phyloP scores from a whole-genome alignment of 257 asterid species.

The Fraxinus cuspidata region DNA sequence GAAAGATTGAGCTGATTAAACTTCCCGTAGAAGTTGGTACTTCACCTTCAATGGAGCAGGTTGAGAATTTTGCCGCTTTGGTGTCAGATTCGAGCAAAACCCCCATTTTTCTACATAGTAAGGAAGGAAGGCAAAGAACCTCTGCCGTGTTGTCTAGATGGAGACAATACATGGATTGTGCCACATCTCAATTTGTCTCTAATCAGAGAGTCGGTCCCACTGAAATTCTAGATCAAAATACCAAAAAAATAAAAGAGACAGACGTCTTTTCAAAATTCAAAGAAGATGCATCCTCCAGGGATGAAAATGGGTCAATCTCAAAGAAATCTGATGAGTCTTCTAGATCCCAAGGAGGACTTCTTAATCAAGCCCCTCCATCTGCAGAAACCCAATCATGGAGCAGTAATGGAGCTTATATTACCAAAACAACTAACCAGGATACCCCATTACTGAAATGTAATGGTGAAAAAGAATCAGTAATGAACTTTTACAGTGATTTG shows the following conservation, averaged over 20 bases:
- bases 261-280: slow-evolving; percentile 26
- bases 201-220: slow-evolving; percentile 34
- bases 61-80: slow-evolving; percentile 62
- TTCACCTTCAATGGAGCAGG: slow-evolving; percentile 77
- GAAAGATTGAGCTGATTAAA: slow-evolving; percentile 64
- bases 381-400: slow-evolving; percentile 27
- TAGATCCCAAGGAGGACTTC: slow-evolving; percentile 31
- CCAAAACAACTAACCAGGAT: slow-evolving; percentile 27
- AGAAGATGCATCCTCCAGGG: slow-evolving; percentile 33
- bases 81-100: slow-evolving; percentile 65
- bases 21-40: slow-evolving; percentile 90
- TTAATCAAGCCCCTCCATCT: slow-evolving; percentile 36
- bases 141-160: slow-evolving; percentile 87
- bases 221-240: slow-evolving; percentile 35
- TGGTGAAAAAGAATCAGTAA: slow-evolving; percentile 33
- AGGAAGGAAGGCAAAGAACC: slow-evolving; percentile 92
- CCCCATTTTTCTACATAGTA: slow-evolving; percentile 83
- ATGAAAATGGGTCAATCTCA: slow-evolving; percentile 38
- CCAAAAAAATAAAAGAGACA: slow-evolving; percentile 40
- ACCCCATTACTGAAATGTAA: slow-evolving; percentile 27
- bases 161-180: slow-evolving; percentile 72
- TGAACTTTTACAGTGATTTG: slow-evolving; percentile 40
- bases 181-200: slow-evolving; percentile 29
- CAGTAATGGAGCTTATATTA: slow-evolving; percentile 30
- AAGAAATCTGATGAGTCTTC: slow-evolving; percentile 25